Percentiles rank a stretch among this genome's conserved stretches.
Evolutionary conservation across 768 basidiomycete species (phyloP).

Genomic region (Brasilioporus rufonigricans): DNA sequence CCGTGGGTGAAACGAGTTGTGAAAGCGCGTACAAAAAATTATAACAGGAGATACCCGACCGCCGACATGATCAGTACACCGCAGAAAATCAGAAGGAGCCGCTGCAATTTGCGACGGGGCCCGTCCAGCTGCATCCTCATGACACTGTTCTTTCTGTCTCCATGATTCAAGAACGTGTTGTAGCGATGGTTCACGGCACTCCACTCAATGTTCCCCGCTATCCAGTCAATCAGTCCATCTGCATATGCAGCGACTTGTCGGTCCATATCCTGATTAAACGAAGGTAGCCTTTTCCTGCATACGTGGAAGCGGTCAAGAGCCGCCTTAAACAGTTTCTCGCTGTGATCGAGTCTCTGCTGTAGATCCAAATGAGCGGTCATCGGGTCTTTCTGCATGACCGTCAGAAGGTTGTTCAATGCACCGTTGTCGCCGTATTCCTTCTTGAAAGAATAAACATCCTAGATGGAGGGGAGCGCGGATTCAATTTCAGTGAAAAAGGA

Average conservation of each 20-base stretch:
- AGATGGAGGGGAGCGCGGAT: background rate
- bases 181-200: conserved; percentile 27
- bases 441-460: conserved; percentile 33
- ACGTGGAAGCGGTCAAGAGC: conserved; percentile 22
- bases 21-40: background rate
- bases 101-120: background rate
- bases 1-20: background rate
- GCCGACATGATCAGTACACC: conserved; percentile 4
- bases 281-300: conserved; percentile 22
- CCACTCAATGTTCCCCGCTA: conserved; percentile 28
- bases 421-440: conserved; percentile 29
- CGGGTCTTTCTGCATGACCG: conserved; percentile 26
- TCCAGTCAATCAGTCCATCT: conserved; percentile 29
- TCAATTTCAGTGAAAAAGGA: background rate
- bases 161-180: conserved; percentile 19
- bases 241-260: conserved; percentile 18
- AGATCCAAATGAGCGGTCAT: conserved; percentile 22
- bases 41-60: conserved; percentile 1
- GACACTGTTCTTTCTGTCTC: conserved; percentile 22
- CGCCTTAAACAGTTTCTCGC: conserved; percentile 19
- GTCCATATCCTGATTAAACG: conserved; percentile 15
- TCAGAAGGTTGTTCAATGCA: conserved; percentile 28
- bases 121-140: conserved; percentile 15
- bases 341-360: conserved; percentile 22
- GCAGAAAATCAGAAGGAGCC: conserved; percentile 5